Evolutionary conservation across 1,139 yeast species (phyloP), one percentile per base, ranked within the genome.

Genomic region (Saccharomycopsis phalli): DNA sequence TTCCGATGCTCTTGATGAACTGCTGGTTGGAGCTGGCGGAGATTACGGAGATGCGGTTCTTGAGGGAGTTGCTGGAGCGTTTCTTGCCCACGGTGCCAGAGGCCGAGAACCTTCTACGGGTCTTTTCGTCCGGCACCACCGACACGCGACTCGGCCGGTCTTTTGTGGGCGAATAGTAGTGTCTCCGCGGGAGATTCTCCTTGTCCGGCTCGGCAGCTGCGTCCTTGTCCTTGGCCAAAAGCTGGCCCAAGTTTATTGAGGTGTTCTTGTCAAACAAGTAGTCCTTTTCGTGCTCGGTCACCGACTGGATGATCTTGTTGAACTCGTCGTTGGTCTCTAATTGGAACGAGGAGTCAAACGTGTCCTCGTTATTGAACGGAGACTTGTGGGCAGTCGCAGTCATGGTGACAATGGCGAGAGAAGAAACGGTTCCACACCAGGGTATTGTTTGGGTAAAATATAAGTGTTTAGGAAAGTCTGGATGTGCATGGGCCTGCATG

Each of bases 311-410:
- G 18, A 44, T 40, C 37, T 36, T 37, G 28, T 38, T 44, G 23
- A 44, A 44, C 31, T 44, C 48, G 18, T 40, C n/a, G 23, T 43
- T 43, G 3, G 48, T 45, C 28, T 43, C 48, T 14, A 34, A 16
- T 23, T 40, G 47, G 38, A 45, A 43, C 10, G 42, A 37, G 11
- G 45, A 37, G 28, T 40, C 45, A 14, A 37, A 31, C 14, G 20
- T 17, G 22, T 43, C 45, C 16, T 40, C 42, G 26, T 37, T 42
- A 20, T 40, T 43, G 40, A 43, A 37, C 6, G 42, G 42, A 8
- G 47, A 41, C 17, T 31, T 20, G 23, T 31, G 28, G 3, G 29
- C n/a, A 14, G 29, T 26, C 29, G n/a, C n/a, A 11, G 29, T n/a
- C n/a, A n/a, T n/a, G n/a, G n/a, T n/a, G n/a, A n/a, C n/a, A n/a